Percentiles rank a stretch among this genome's conserved stretches.
Evolutionary conservation across 2,329 filamentous ascomycete species (phyloP).

Genomic region (Colletotrichum sp.): DNA sequence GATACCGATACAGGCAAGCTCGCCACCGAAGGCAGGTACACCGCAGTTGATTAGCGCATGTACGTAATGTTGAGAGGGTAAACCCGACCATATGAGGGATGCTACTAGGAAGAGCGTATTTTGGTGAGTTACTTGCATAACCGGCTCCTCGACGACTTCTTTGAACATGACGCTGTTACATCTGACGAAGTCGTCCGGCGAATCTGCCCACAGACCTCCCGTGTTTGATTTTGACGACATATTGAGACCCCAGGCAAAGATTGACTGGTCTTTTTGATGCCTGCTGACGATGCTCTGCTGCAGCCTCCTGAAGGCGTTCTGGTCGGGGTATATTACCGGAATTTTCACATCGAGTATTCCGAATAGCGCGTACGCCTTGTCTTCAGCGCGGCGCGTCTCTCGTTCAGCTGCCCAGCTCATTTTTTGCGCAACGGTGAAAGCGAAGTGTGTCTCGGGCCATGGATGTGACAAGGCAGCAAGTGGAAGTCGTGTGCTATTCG

Average conservation of each 20-base stretch:
- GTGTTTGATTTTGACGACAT: too few relatives aligned
- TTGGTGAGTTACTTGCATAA: neutral
- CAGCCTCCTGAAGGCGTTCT: rapidly evolving
- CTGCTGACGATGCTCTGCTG: neutral
- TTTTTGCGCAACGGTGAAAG: neutral
- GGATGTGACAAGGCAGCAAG: rapidly evolving
- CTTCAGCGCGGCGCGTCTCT: neutral
- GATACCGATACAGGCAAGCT: neutral
- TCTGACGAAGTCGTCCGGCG: rapidly evolving
- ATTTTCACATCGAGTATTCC: neutral
- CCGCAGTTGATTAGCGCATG: neutral
- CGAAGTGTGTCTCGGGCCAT: neutral
- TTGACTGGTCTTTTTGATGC: neutral
- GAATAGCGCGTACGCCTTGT: neutral
- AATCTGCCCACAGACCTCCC: neutral
- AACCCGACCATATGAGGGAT: too few relatives aligned
- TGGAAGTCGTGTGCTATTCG: neutral
- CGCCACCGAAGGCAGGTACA: neutral
- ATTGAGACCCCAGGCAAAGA: neutral
- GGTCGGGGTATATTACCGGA: rapidly evolving
- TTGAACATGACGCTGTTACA: neutral
- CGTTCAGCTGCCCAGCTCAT: neutral
- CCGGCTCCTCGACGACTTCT: neutral
- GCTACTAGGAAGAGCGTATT: neutral
- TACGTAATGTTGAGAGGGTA: too few relatives aligned